Evolutionary conservation across 306 rosid genomes (phyloP).

Genomic region (Senna siamea): DNA sequence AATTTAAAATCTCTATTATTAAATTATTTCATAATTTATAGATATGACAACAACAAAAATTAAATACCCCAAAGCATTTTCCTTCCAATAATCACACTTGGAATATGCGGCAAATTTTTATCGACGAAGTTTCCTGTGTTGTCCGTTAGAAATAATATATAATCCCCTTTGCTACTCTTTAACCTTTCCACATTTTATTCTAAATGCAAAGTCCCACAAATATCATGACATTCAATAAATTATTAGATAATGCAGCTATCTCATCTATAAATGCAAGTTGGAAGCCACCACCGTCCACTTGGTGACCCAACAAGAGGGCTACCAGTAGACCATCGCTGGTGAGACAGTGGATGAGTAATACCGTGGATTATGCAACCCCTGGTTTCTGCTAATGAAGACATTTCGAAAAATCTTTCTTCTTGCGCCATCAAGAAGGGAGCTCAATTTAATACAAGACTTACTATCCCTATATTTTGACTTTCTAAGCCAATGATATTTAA

Average conservation of each 20-base stretch:
- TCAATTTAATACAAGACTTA: constrained; percentile 46
- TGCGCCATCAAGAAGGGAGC: constrained; percentile 51
- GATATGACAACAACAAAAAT: too few species aligned
- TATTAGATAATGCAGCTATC: constrained; percentile 29
- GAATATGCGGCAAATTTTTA: not conserved
- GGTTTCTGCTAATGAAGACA: constrained; percentile 52
- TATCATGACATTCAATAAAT: not conserved
- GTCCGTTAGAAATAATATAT: not conserved
- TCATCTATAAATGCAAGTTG: constrained; percentile 32
- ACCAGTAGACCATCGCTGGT: constrained; percentile 31
- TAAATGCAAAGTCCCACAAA: constrained; percentile 7
- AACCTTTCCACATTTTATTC: not conserved
- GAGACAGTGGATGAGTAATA: constrained; percentile 43
- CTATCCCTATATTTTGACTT: constrained; percentile 58
- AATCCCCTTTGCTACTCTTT: not conserved
- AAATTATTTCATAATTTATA: too few species aligned
- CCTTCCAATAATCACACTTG: not conserved
- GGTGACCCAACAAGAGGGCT: constrained; percentile 43
- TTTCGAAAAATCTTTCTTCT: constrained; percentile 46
- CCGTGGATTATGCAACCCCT: constrained; percentile 56
- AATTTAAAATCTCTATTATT: too few species aligned
- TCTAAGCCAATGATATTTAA: constrained; percentile 48
- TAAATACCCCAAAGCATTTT: too few species aligned
- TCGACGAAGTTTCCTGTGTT: not conserved
- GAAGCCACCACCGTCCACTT: constrained; percentile 30